Conservation (phyloP, 371 early-diverging fungal genomes). For the Mucor plumbeus region DNA sequence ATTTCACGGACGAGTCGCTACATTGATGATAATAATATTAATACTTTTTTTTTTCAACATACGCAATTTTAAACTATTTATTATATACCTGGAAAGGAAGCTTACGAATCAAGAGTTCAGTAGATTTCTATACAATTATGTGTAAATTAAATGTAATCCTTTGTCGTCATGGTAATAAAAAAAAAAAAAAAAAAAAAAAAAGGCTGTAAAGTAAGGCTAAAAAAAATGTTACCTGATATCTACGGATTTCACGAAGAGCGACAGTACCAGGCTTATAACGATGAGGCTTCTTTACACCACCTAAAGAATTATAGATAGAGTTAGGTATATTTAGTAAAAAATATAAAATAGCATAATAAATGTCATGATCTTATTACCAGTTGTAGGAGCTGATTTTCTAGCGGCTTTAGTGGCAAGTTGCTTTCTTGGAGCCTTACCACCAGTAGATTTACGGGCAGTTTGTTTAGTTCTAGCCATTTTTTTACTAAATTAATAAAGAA, state of each 20-base stretch:
- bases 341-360: background rate
- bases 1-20: slow-evolving; percentile 90
- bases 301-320: background rate
- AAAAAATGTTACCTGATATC: slow-evolving; percentile 84
- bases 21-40: background rate
- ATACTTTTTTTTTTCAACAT: background rate
- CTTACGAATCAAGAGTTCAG: slow-evolving; percentile 96
- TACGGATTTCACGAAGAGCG: slow-evolving; percentile 94
- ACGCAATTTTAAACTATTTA: too few species aligned
- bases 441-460: slow-evolving; percentile 98
- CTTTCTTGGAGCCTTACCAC: slow-evolving; percentile 97
- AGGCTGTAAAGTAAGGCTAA: too few species aligned
- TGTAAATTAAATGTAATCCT: background rate
- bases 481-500: background rate
- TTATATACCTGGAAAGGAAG: slow-evolving; percentile 89
- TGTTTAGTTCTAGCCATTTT: slow-evolving; percentile 96
- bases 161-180: background rate
- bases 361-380: slow-evolving; percentile 17
- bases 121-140: slow-evolving; percentile 67
- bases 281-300: slow-evolving; percentile 77
- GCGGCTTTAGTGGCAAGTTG: slow-evolving; percentile 95
- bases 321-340: background rate
- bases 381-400: slow-evolving; percentile 47
- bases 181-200: too few species aligned
- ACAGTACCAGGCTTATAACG: slow-evolving; percentile 87